phyloP scores from a whole-genome alignment of 305 asterid species.

The Rubia tinctorum region DNA sequence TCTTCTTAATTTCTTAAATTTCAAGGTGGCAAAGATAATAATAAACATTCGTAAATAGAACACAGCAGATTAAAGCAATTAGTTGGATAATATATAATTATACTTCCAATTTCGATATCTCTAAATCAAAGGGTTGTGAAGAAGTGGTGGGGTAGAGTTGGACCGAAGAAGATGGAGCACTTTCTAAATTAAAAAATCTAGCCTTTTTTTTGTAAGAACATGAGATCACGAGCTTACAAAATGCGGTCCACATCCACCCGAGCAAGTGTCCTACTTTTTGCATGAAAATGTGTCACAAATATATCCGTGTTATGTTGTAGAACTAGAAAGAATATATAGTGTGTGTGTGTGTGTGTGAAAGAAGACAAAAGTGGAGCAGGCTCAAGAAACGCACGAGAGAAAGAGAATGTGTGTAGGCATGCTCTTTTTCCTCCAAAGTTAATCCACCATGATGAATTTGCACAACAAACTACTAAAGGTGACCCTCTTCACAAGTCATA shows the following conservation, averaged over 20 bases:
- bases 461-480: background rate
- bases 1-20: too few relatives aligned
- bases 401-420: background rate
- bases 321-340: background rate
- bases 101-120: too few relatives aligned
- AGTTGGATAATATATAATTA: too few relatives aligned
- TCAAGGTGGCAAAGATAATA: too few relatives aligned
- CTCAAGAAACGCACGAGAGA: conserved; percentile 4
- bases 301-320: background rate
- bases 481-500: conserved; percentile 18
- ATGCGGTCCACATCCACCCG: background rate
- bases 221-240: conserved; percentile 41
- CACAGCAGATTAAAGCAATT: too few relatives aligned
- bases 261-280: background rate
- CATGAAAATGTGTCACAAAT: background rate
- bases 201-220: conserved; percentile 11
- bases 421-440: background rate
- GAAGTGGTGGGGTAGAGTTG: background rate
- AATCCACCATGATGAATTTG: background rate
- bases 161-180: background rate
- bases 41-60: too few relatives aligned
- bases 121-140: background rate
- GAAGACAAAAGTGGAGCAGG: conserved; percentile 9
- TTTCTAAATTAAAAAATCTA: background rate
- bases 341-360: background rate